Conservation (phyloP, 805 yeast genomes). For the Monosporozyma servazzii region DNA sequence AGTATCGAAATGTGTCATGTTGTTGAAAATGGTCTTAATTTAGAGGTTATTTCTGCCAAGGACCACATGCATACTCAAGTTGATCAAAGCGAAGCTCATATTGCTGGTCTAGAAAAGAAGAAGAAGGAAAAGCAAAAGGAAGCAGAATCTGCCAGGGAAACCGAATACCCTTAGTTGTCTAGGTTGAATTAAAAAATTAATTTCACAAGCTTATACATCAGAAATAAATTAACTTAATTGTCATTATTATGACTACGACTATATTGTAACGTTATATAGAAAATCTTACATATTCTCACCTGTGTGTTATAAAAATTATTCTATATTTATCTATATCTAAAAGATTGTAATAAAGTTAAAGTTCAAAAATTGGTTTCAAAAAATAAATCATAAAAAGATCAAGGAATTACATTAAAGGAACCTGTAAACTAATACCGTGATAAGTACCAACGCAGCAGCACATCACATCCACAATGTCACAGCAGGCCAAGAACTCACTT, state of each 20-base stretch:
- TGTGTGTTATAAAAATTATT: neutral
- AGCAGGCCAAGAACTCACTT: constrained; percentile 48
- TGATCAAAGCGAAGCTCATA: constrained; percentile 90
- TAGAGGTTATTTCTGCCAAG: constrained; percentile 33
- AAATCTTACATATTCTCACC: neutral
- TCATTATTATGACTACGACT: neutral
- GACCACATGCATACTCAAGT: constrained; percentile 82
- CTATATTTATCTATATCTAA: neutral
- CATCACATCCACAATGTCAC: constrained; percentile 18
- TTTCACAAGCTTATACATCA: no score
- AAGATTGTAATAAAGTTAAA: neutral
- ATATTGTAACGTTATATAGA: neutral
- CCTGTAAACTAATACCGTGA: neutral
- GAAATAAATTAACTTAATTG: neutral
- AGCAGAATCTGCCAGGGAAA: neutral
- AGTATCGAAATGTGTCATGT: constrained; percentile 58
- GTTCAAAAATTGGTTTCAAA: neutral
- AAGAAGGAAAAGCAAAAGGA: constrained; percentile 35
- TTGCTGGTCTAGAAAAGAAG: constrained; percentile 83
- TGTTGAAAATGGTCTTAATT: constrained; percentile 33
- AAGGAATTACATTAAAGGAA: neutral
- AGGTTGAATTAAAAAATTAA: no score
- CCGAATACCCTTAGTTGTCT: neutral
- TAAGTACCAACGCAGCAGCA: neutral
- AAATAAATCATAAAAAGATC: neutral